Base-by-base conservation (phyloP, 2,329 filamentous ascomycete species). In the Colletotrichum endophyticum region DNA sequence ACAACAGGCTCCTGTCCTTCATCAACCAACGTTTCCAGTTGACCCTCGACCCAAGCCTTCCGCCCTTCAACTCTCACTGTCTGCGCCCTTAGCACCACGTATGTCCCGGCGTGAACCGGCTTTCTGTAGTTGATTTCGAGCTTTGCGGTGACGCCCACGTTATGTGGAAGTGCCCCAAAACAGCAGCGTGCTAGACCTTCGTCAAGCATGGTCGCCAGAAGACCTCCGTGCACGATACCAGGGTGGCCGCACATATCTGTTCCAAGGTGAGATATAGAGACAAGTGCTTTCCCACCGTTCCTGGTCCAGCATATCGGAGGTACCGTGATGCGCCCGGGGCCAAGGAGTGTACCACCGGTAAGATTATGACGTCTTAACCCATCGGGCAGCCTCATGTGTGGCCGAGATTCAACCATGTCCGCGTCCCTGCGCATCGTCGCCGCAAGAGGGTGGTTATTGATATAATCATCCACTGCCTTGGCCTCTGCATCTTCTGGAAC, bases 41-140 rank as follows among this genome's bases (percentile, higher is more conserved):
- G 91, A 2, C 95, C 97, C 86, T 95, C 94, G 2, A 98, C 95
- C 95, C 95, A 98, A 15, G 96, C 96, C 88, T 99, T 99, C 78
- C 97, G 90, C 1, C 97, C 96, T 83, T 99, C 96, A 2, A 96
- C 94, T 87, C 94, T 96, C 12, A 91, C 93, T 25, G 96, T 98
- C 83, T 92, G 91, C 6, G 95, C 96, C 77, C 91, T 90, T 75
- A 99, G 86, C 59, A 98, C 95, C 34, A 98, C 88, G 82, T 94
- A 97, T 77, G 91, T 91, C 27, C 92, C 91, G 8, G 96, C 95
- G 80, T 91, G 92, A 61, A 94, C 94, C 6, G 97, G 97, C 77
- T 92, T 92, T 80, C 94, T 92, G 86, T 98, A 99, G 84, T 98
- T 93, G 79, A 94, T 88, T 80, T 91, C 96, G 80, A 99, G 87